These are phyloP conservation scores for Phaseolus coccineus DNA, from an alignment of 331 rosid genomes.

Conservation along the genomic window DNA sequence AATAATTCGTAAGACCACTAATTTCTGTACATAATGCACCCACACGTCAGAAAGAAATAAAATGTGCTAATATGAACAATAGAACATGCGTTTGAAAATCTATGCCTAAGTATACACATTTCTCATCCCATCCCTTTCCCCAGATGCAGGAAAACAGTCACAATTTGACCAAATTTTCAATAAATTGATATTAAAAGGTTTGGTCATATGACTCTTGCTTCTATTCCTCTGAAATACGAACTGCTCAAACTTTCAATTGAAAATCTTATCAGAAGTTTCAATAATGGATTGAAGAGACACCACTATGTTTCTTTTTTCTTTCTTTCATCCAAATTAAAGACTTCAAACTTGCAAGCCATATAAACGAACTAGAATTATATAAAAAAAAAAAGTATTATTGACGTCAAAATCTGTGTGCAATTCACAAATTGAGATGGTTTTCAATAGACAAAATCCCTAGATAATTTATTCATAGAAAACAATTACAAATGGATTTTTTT, in stretches of 20 bases:
- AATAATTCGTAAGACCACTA: not conserved
- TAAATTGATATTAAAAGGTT: too few relatives aligned
- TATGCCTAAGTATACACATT: not conserved
- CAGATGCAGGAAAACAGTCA: not conserved
- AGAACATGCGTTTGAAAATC: slow-evolving; percentile 28
- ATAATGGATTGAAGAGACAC: not conserved
- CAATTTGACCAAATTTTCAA: slow-evolving; percentile 4
- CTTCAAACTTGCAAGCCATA: not conserved
- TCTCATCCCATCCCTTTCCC: not conserved
- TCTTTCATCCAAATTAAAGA: not conserved
- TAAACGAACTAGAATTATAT: not conserved
- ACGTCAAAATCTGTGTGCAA: too few relatives aligned
- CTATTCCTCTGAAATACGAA: not conserved
- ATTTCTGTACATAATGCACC: not conserved
- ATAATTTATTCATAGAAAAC: too few relatives aligned
- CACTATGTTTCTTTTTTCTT: not conserved
- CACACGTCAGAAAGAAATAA: too few relatives aligned
- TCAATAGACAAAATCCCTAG: too few relatives aligned
- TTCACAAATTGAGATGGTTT: too few relatives aligned
- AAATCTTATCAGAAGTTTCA: not conserved
- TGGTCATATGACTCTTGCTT: not conserved
- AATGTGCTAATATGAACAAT: not conserved
- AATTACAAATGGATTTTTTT: too few relatives aligned
- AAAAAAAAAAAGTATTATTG: too few relatives aligned
- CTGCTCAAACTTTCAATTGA: not conserved